Base-by-base conservation (phyloP, 73 alveolate species). In the Tetrahymena thermophila region DNA sequence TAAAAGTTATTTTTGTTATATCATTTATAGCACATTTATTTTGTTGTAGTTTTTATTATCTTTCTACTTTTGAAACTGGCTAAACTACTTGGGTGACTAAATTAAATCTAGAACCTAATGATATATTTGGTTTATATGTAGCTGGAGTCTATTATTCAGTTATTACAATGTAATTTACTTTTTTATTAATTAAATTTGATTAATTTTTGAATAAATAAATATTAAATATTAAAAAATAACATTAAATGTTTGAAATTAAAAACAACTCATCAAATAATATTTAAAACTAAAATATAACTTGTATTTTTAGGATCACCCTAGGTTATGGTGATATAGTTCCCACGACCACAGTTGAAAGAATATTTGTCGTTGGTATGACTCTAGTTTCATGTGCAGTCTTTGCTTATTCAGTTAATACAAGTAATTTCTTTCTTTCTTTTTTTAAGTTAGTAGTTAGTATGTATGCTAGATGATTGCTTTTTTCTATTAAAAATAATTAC, bases 241-340 rank as follows among this genome's bases (percentile, higher is more conserved):
- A n/a, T n/a, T n/a, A n/a, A n/a, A n/a, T n/a, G n/a, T n/a, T n/a
- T n/a, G n/a, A n/a, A 40, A 40, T 37, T 40, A 40, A 7, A 4
- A 4, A 40, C 4, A 40, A 40, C 44, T 0, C 1, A 40, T 3
- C 10, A 0, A 40, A 40, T 8, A 40, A 40, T 40, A 4, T 40
- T 40, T n/a, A 6, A 40, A 6, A 4, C 10, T 40, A 40, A 40
- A 4, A 9, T 40, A 6, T 40, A 6, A 40, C 10, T 40, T 9
- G 15, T 40, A 40, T 4, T 28, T 10, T 28, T 28, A 71, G 89
- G 89, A 71, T 71, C 11, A 71, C 89, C 1, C 31, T 71, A 25
- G 97, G 97, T 50, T 95, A 95, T 95, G 97, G 97, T 21, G 97
- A 95, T 93, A 89, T 95, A 43, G 97, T 95, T 35, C 97, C 97